Evolutionary conservation across 495 filamentous ascomycete genomes (phyloP), one percentile per base, ranked within the genome.

Genomic region (Penicillium desertorum): DNA sequence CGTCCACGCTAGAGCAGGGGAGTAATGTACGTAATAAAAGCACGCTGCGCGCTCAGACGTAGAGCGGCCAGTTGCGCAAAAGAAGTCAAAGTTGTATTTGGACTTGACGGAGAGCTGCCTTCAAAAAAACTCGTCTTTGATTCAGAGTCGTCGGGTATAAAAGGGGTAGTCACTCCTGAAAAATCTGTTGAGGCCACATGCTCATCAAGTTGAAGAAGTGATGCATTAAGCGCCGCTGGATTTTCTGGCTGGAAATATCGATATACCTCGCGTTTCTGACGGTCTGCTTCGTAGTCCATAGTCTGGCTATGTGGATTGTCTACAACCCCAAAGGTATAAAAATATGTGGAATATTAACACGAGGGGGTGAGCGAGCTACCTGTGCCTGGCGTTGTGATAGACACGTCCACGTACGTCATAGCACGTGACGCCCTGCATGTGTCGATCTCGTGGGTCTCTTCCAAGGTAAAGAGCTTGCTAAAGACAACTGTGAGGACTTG

Each of bases 11-110:
- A 42, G 20, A 20, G 30, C 23, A 49, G 30, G 9, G 16, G 30
- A 34, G 16, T 25, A 12, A 23, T 36, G 19, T 53, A 64, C 64
- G 57, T 58, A n/a, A 72, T 66, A 9, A 70, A 39, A 10, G 67
- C 75, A 50, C 78, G 67, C 55, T 73, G 66, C 4, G 75, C 70
- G 41, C 76, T 62, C 9, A 76, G 62, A 25, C 77, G 62, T 19
- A 78, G 57, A 32, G 73, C 73, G 37, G 74, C 72, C 5, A 79
- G 57, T 43, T 79, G 76, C 6, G 76, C 70, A 41, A 71, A 68
- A 27, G 75, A 74, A 2, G 71, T 78, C 23, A 89, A 73, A 30
- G 51, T 53, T 41, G 51, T 44, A 53, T 53, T 78, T 4, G 80
- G 76, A 60, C 87, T 86, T 22, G 50, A 51, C 7, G 43, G 32